A percentile compares a stretch with the other conserved stretches of the same genome.
Conservation (phyloP, 441 rosid genomes). For the Populus trichocarpa region DNA sequence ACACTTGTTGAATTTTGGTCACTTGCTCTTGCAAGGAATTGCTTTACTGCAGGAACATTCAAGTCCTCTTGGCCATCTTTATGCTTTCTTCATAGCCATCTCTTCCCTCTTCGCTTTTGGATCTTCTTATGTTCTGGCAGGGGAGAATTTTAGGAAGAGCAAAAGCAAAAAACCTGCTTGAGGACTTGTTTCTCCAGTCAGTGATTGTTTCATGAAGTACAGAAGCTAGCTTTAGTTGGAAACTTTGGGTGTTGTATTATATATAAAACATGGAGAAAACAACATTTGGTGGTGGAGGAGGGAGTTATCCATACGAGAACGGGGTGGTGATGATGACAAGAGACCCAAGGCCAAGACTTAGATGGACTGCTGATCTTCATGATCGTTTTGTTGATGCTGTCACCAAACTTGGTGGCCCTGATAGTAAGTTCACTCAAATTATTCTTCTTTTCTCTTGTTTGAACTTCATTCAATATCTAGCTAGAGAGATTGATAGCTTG, state of each 20-base stretch:
- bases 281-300: slow-evolving; percentile 22
- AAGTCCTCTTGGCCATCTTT: not conserved
- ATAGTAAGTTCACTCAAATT: slow-evolving; percentile 37
- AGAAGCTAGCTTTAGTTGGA: not conserved
- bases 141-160: not conserved
- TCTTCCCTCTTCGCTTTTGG: not conserved
- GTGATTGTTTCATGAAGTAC: not conserved
- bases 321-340: slow-evolving; percentile 66
- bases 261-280: slow-evolving; percentile 30
- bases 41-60: not conserved
- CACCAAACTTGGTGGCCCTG: slow-evolving; percentile 87
- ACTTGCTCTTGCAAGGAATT: not conserved
- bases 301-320: slow-evolving; percentile 38
- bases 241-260: not conserved
- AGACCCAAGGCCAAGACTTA: slow-evolving; percentile 90
- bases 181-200: not conserved
- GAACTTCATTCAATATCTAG: not conserved
- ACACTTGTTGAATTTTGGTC: not conserved
- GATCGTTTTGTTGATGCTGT: slow-evolving; percentile 83
- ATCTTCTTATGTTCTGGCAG: not conserved
- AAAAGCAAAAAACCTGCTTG: not conserved
- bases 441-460: not conserved
- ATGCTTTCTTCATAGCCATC: not conserved
- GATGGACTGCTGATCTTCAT: slow-evolving; percentile 93
- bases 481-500: not conserved